Evolutionary conservation across 192 early-diverging fungal species (phyloP).

Genomic region (Dispira simplex): DNA sequence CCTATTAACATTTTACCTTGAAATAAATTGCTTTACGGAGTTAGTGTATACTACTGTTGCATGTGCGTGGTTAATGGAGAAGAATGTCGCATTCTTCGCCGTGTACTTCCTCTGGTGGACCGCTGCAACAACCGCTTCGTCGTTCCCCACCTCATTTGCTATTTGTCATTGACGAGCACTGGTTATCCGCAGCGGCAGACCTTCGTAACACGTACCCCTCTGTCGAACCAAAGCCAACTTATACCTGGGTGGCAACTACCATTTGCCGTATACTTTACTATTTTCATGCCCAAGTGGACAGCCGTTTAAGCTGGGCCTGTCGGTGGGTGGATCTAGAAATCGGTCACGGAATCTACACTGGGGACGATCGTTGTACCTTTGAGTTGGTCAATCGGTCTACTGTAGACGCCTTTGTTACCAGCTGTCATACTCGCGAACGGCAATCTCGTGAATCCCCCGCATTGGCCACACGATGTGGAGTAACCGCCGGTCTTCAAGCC

Average conservation of each 20-base stretch:
- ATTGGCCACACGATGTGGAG: not conserved
- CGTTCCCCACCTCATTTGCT: not conserved
- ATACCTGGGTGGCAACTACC: not conserved
- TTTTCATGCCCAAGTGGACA: conserved; percentile 1
- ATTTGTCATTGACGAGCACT: not conserved
- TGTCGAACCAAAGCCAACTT: not conserved
- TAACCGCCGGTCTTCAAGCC: no score
- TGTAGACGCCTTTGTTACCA: not conserved
- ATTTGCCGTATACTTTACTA: not conserved
- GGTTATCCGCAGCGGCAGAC: not conserved
- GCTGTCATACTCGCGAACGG: not conserved
- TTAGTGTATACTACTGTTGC: no score
- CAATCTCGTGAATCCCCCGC: not conserved
- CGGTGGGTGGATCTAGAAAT: not conserved
- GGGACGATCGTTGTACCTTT: not conserved
- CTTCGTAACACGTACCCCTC: not conserved
- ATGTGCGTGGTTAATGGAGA: no score
- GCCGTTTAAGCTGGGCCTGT: not conserved
- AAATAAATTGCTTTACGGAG: no score
- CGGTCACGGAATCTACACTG: not conserved
- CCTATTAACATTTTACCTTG: no score
- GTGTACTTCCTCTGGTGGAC: no score
- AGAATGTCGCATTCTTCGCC: no score
- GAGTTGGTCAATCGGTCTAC: not conserved
- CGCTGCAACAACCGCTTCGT: not conserved